Base-by-base conservation (phyloP, 2,329 filamentous ascomycete species). In the Colletotrichum aenigma region DNA sequence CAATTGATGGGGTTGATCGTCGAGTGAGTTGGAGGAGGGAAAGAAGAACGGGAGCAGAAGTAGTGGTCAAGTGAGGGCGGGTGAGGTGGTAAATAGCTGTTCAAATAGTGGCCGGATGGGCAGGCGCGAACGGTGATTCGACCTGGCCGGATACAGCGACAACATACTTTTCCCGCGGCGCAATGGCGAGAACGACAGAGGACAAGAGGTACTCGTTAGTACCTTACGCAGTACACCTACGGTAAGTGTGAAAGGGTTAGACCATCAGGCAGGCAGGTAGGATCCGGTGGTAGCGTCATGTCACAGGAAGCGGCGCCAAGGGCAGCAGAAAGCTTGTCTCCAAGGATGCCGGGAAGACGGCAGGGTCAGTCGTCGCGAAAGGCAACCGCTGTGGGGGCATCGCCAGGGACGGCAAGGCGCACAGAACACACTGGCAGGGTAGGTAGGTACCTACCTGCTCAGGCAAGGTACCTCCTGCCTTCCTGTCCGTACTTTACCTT, bases 301-400 rank as follows among this genome's bases (percentile, higher is more conserved):
- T 70, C 66, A 75, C 26, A 70, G 66, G 52, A 55, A 67, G n/a
- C 32, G 38, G 74, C 71, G 74, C 66, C 30, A 75, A 76, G 66
- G 43, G 55, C 66, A 75, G 34, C 36, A 71, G 62, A 76, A 76
- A 76, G 74, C 74, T 76, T 76, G 74, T 75, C 74, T 76, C 71
- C 66, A 74, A 71, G 70, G 74, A 74, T 74, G 74, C 74, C 71
- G 74, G 74, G 61, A 75, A 75, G 58, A 75, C 60, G 74, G 74
- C 74, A 76, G 74, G 71, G 71, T 55, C 36, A 38, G 36, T 38
- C 36, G 36, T 38, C 64, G 55, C 24, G 70, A 74, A 56, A 66
- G 58, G 64, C 32, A 62, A 55, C 70, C 34, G 48, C 56, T 52
- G 72, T 66, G 72, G 71, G 34, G 34, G 72, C 65, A 61, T 34